Base-by-base conservation (phyloP, 1,284 basidiomycete genomes). In the Veloboletus limbatus region DNA sequence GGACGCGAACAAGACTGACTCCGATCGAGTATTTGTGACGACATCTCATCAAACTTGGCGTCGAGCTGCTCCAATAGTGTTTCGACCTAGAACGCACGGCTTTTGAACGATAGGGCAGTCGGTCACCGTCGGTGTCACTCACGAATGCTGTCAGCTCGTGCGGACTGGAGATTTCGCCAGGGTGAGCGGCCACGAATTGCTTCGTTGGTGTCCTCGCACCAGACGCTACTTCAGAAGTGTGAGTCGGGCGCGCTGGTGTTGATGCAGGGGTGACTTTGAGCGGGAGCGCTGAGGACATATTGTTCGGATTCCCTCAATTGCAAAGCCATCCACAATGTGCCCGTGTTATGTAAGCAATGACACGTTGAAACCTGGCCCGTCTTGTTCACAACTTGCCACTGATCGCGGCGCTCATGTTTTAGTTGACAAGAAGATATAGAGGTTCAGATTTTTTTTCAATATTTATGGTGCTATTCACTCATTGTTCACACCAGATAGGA, bases 101-200 rank as follows among this genome's bases (percentile, higher is more conserved):
- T 31, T 16, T 34, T 39, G 27, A 26, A 41, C 45, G 22, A 43
- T 9, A 18, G 27, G 45, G 13, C 16, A 8, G 24, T 22, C 24
- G 37, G 43, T 39, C 44, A 45, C 43, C 50, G 40, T 21, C 38
- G 45, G 54, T 27, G 48, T 28, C 27, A 73, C 82, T 63, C 63
- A 89, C 88, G 67, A 88, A 91, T 21, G 85, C 86, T 21, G 88
- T 91, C 52, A 91, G 66, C 59, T 91, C 88, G 61, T 91, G 88
- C 3, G 88, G 88, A 55, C 85, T 88, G 3, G 86, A 87, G 34
- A 88, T 88, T 57, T 87, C 84, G 45, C 66, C 64, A 4, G 76
- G 69, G 43, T 68, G 71, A 18, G 69, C 52, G 10, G 59, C 45
- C n/a, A 55, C 48, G 14, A 63, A 55, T 20, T 66, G 67, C 37